Base-by-base conservation (phyloP, 768 basidiomycete genomes). In the Podaxis sp. region DNA sequence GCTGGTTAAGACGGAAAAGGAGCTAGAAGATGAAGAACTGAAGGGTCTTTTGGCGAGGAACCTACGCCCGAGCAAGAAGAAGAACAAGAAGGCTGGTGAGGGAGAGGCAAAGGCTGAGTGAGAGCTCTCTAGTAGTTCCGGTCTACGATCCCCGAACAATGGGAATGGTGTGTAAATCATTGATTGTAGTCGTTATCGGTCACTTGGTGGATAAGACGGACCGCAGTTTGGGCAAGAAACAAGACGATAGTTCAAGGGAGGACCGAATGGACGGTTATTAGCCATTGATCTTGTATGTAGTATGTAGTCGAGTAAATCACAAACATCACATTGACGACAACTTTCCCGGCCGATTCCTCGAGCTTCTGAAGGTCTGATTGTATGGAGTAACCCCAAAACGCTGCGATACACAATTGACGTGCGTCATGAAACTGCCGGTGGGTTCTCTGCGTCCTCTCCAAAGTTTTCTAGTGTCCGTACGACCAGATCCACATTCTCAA, bases 1-100 rank as follows among this genome's bases (percentile, higher is more conserved):
- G 70, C 81, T 96, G 61, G 84, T 97, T 68, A 92, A 93, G 82
- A 87, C 91, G 1, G 90, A 91, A 65, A 94, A 94, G 75, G 87
- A 93, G 74, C 78, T 98, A 63, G 85, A 93, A 73, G 94, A 98
- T 67, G 89, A 90, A 68, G 93, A 91, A 67, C 75, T 95, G 67
- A 94, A 95, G 78, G 80, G 84, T 29, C 79, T 93, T 25, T 76
- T 98, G 63, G 79, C 88, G 50, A 87, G 88, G 74, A 89, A 86
- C 68, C 75, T 99, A 66, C 85, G 96, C 63, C 93, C 94, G 76
- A 86, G 79, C 76, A 96, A 93, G 85, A 96, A 95, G 85, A 91
- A 81, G 77, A 90, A 91, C 82, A 95, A 94, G 86, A 91, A 89
- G 72, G 80, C 60, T 53, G 74, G 66, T 22, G 88, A 84, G 60